Evolutionary conservation across 2,329 filamentous ascomycete genomes (phyloP), one percentile per base, ranked within the genome.

Genomic region (Cytospora piceicola): DNA sequence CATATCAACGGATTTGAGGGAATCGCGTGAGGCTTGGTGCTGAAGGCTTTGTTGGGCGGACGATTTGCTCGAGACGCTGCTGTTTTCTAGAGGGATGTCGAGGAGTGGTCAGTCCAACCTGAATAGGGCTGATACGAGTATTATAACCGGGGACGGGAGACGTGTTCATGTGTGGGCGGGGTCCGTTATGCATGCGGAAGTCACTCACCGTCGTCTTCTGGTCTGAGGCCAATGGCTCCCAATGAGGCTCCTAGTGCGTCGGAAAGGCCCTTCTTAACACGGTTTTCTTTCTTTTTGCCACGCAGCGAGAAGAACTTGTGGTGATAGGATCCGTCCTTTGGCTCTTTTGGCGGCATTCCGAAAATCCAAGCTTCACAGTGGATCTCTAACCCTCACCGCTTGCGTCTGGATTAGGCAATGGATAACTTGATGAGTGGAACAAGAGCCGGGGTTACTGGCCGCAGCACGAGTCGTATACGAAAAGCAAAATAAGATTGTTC

Each of bases 401-500:
- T 65, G 54, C 62, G 66, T 66, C 51, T 63, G 63, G 36, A 63
- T 11, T 66, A 67, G 66, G 66, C 57, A 67, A 60, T 67, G 66
- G 63, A 57, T 59, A 64, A 60, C n/a, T 67, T 51, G 58, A 29
- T 22, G 53, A 63, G 66, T 67, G 66, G 66, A 63, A 66, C 56
- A 58, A 51, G 3, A 53, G 59, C 55, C 57, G 65, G 66, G 66
- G 66, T 64, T 22, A 51, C 55, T 59, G 55, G 49, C 32, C 42
- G 55, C 36, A 63, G 63, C 55, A 67, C 66, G 66, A 66, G 51
- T 67, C 66, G 66, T 62, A 67, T 65, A 67, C 63, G 63, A 67
- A 60, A 60, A 49, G 55, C 55, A 67, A 49, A 62, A 59, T 60
- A 51, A 60, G 58, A 65, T 39, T 52, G 49, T 39, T 32, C 52